Conservation (phyloP, 1,284 basidiomycete genomes). For the Marasmius tenuissimus region DNA sequence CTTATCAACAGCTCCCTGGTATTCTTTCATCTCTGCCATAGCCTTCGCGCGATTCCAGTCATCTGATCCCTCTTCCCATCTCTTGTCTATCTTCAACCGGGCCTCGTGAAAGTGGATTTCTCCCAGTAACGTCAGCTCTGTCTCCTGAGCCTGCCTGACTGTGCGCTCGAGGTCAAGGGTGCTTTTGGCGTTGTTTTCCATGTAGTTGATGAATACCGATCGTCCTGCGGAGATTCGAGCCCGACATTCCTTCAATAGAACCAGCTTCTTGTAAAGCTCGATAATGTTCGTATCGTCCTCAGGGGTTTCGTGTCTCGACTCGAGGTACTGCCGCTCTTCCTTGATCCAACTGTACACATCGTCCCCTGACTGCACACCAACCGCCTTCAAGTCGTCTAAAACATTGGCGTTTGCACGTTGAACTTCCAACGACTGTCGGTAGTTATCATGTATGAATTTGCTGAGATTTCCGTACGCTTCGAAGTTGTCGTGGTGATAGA, state of each 20-base stretch:
- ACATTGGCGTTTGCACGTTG: neutral
- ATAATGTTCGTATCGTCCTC: no score
- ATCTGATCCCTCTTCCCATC: conserved; percentile 2
- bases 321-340: neutral
- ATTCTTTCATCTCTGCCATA: neutral
- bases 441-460: conserved; percentile 5
- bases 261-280: no score
- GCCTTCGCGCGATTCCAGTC: neutral
- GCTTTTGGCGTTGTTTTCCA: neutral
- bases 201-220: no score
- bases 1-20: conserved; percentile 6
- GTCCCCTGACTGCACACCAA: no score
- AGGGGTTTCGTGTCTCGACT: no score
- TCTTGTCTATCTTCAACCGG: neutral
- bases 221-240: no score
- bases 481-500: conserved; percentile 14
- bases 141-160: conserved; percentile 2
- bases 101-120: neutral
- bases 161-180: no score
- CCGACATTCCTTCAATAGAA: no score
- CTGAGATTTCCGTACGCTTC: conserved; percentile 1
- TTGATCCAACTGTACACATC: neutral
- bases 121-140: neutral
- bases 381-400: no score
- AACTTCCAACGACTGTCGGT: conserved; percentile 1